Base-by-base conservation (phyloP, 192 early-diverging fungal genomes). In the Spinellus fusiger region DNA sequence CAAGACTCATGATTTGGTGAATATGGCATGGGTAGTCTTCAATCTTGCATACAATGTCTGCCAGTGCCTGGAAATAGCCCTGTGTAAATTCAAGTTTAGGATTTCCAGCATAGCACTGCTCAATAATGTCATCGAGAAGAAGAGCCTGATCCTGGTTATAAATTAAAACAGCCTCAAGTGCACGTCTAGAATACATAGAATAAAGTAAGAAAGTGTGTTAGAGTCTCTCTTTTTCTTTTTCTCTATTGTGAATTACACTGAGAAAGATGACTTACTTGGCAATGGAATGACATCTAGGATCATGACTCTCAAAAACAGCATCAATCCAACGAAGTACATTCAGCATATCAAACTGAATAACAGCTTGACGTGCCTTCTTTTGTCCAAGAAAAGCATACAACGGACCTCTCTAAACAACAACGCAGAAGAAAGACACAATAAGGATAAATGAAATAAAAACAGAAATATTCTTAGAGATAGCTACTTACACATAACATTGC, bases 61-160 rank as follows among this genome's bases (percentile, higher is more conserved):
- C 87, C 6, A 95, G 38, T 1, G 88, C 89, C 33, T 78, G 68
- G 65, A 95, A 95, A 65, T 86, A 88, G 0, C 86, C 86, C 54
- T 81, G 83, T 0, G 84, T 82, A 46, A 84, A 78, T 73, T 82
- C 73, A 69, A 75, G 61, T 59, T 74, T 71, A 62, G 81, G 79
- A 54, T 85, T 75, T 56, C 80, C 80, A 5, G 82, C 68, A 71
- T 95, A 93, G 56, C 90, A 93, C 49, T 85, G 83, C 46, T 80
- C 71, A 12, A 93, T 70, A 1, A 86, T 73, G 54, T 79, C 77
- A 33, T 84, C 82, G 22, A 93, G 60, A 18, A 93, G 70, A 20
- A 69, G 48, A 4, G 65, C 53, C 34, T 78, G 70, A 29, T 84
- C 73, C 54, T 78, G 70, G 54, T 86, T 85, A 23, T 79, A 77